Conservation (phyloP, 2,329 filamentous ascomycete genomes). For the Emericellopsis cladophorae region DNA sequence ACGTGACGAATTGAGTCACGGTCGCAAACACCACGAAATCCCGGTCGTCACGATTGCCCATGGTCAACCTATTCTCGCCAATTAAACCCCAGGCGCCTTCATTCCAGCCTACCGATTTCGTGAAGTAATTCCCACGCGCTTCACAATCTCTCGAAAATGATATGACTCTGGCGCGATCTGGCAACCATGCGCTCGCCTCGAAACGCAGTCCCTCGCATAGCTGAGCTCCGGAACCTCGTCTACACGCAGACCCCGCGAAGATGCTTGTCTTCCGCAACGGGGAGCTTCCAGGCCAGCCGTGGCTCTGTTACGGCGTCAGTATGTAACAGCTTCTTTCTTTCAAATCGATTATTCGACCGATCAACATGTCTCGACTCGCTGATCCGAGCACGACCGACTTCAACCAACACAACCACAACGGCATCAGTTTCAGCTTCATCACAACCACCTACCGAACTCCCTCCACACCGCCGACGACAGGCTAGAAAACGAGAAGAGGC, state of each 20-base stretch:
- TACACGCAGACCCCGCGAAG: background rate
- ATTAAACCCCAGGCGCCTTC: no score
- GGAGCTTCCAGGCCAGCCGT: background rate
- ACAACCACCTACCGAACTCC: conserved; percentile 5
- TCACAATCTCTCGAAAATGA: no score
- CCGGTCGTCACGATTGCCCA: no score
- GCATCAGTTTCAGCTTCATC: conserved; percentile 5
- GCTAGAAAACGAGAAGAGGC: conserved; percentile 11
- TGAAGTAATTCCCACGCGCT: no score
- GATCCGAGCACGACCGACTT: conserved; percentile 14
- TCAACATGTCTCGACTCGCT: conserved; percentile 22
- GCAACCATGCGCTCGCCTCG: conserved; percentile 1
- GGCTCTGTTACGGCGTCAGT: background rate
- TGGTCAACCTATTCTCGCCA: no score
- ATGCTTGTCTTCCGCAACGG: conserved; percentile 1
- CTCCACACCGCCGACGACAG: conserved; percentile 21
- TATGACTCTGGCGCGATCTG: no score
- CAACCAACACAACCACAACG: conserved; percentile 9
- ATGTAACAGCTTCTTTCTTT: conserved; percentile 17
- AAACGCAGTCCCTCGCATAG: background rate
- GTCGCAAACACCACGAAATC: no score
- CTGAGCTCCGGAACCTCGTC: conserved; percentile 2
- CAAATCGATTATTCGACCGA: conserved; percentile 21
- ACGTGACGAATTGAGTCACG: no score
- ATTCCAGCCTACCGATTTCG: no score